These are phyloP conservation scores for Ananas comosus DNA, from an alignment of 176 grass and related monocot species.

Conservation along the genomic window DNA sequence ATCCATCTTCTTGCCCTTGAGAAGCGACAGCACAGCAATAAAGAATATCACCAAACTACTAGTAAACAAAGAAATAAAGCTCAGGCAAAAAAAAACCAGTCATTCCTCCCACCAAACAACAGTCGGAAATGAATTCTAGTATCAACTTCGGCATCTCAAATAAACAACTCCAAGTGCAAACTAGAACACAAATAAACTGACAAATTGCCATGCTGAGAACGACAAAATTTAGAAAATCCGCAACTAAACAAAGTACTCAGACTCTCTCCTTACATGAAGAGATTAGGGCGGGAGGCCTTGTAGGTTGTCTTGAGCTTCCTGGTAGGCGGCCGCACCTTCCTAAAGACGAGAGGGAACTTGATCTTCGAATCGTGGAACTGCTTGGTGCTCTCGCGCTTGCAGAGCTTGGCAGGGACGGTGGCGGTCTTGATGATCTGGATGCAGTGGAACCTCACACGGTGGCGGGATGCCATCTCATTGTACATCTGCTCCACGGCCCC, in stretches of 20 bases:
- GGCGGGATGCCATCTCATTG: constrained; percentile 74
- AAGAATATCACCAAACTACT: too few relatives aligned
- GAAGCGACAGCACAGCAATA: too few relatives aligned
- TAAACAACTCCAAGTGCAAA: too few relatives aligned
- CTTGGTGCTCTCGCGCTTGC: constrained; percentile 83
- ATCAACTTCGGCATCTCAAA: too few relatives aligned
- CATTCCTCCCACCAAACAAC: too few relatives aligned
- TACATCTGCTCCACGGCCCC: too few relatives aligned
- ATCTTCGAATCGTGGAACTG: constrained; percentile 72
- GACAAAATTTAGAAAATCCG: neutral
- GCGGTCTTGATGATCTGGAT: constrained; percentile 83
- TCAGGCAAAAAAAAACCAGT: too few relatives aligned
- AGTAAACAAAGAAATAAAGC: too few relatives aligned
- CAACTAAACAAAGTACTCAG: constrained; percentile 3
- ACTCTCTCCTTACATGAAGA: constrained; percentile 47
- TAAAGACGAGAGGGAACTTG: constrained; percentile 75
- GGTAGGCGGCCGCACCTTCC: constrained; percentile 57
- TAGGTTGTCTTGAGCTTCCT: constrained; percentile 77
- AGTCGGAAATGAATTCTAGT: too few relatives aligned
- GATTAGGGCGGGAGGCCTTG: constrained; percentile 60
- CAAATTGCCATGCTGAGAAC: too few relatives aligned
- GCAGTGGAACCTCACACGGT: constrained; percentile 57
- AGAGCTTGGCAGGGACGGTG: constrained; percentile 45
- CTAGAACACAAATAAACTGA: too few relatives aligned
- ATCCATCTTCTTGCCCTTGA: too few relatives aligned